Conservation (phyloP, 352 stramenopile species). For the Globisporangium sylvaticum region DNA sequence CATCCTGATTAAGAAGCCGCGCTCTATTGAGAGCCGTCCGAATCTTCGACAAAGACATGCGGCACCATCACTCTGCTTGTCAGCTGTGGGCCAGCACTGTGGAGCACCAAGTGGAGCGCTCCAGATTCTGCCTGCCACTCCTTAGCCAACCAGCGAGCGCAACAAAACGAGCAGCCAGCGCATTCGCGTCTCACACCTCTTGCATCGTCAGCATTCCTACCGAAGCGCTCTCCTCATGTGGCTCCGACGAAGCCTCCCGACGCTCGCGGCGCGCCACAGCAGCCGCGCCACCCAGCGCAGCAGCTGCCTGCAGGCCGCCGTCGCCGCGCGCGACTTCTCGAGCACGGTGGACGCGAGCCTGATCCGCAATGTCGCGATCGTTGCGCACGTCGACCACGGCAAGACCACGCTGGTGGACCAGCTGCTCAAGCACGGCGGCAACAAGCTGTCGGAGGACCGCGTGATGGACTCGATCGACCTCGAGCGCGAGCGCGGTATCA, state of each 20-base stretch:
- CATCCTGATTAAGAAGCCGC: conserved; percentile 4
- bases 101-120: conserved; percentile 5
- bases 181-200: not conserved
- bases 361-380: conserved; percentile 89
- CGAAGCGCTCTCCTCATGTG: conserved; percentile 35
- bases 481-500: conserved; percentile 98
- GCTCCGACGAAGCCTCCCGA: conserved; percentile 50
- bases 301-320: conserved; percentile 16
- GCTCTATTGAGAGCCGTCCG: not conserved
- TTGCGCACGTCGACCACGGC: conserved; percentile 97
- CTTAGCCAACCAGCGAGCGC: conserved; percentile 1
- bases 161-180: conserved; percentile 1
- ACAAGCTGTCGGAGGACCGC: conserved; percentile 79
- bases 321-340: conserved; percentile 41
- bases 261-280: conserved; percentile 40
- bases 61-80: conserved; percentile 5
- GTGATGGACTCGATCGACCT: conserved; percentile 99
- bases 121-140: conserved; percentile 11
- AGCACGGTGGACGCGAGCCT: conserved; percentile 34
- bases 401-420: conserved; percentile 98
- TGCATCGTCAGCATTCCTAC: not conserved
- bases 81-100: not conserved
- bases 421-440: conserved; percentile 95
- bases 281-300: conserved; percentile 25
- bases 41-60: conserved; percentile 12